Percentiles rank a stretch among this genome's conserved stretches.
Conservation (phyloP, 2,329 filamentous ascomycete species). For the Aspergillus vadensis region DNA sequence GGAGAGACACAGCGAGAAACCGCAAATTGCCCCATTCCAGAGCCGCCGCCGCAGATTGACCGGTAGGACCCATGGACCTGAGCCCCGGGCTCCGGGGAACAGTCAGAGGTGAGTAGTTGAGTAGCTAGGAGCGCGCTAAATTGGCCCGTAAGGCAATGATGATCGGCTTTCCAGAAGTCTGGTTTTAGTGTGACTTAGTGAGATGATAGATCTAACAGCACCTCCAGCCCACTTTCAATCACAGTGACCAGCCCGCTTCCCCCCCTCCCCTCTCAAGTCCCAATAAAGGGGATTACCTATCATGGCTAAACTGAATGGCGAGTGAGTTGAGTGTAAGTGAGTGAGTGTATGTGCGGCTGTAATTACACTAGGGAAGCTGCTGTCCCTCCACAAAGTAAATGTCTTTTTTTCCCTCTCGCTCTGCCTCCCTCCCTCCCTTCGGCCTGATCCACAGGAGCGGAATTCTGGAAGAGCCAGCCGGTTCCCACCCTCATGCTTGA, state of each 20-base stretch:
- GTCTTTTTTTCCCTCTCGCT: background rate
- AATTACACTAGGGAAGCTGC: background rate
- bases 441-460: background rate
- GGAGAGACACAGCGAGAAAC: constrained; percentile 6
- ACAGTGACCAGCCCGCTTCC: constrained; percentile 22
- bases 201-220: constrained; percentile 43
- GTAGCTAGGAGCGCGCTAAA: constrained; percentile 35
- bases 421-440: background rate
- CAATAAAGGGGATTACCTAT: constrained; percentile 10
- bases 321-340: background rate
- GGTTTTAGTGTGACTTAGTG: constrained; percentile 37
- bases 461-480: constrained; percentile 1
- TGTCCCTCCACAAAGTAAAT: background rate
- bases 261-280: background rate
- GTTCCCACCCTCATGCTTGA: constrained; percentile 6
- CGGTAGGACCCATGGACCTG: constrained; percentile 34
- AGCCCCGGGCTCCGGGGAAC: constrained; percentile 40
- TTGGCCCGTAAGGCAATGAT: constrained; percentile 33
- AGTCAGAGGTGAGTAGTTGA: constrained; percentile 27
- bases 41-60: constrained; percentile 28
- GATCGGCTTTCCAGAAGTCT: constrained; percentile 39
- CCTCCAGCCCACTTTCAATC: constrained; percentile 17
- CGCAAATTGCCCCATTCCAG: constrained; percentile 22
- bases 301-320: background rate
- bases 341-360: background rate